phyloP scores from a whole-genome alignment of 208 protist genomes.

The Kentomonas sorsogonicus region DNA sequence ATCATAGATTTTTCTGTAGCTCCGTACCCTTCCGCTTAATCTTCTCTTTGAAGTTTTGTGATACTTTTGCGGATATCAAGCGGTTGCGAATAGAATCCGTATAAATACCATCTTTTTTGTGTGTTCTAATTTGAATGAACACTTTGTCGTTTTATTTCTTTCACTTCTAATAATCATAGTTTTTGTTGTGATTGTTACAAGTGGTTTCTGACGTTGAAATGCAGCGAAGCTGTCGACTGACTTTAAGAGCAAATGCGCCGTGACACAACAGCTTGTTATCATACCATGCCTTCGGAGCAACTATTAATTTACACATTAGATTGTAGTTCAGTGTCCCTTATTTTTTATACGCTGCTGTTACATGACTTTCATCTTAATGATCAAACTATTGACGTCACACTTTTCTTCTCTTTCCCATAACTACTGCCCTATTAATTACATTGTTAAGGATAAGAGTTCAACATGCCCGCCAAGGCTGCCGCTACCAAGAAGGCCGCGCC shows the following conservation, averaged over 20 bases:
- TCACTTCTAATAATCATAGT: conserved; percentile 6
- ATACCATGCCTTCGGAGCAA: too few relatives aligned
- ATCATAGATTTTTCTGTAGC: not conserved
- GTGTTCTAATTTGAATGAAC: not conserved
- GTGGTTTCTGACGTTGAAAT: too few relatives aligned
- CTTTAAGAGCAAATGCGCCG: too few relatives aligned
- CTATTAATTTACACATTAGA: conserved; percentile 2
- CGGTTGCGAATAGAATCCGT: not conserved
- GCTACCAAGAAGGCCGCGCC: conserved; percentile 42
- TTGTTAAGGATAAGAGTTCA: conserved; percentile 14
- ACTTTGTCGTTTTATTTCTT: not conserved
- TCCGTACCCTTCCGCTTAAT: not conserved
- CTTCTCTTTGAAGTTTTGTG: conserved; percentile 1
- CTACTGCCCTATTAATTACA: not conserved
- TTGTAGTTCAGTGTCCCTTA: conserved; percentile 2
- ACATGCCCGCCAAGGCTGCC: conserved; percentile 48
- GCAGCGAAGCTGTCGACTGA: too few relatives aligned
- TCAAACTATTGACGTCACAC: conserved; percentile 1
- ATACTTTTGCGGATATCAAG: not conserved
- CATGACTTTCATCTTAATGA: too few relatives aligned
- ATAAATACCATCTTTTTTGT: not conserved
- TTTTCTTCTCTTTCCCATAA: not conserved
- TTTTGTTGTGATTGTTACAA: conserved; percentile 8
- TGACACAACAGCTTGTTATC: not conserved
- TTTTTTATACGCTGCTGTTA: too few relatives aligned